Evolutionary conservation across 768 basidiomycete species (phyloP), one percentile per base, ranked within the genome.

Genomic region (Wakefieldia striispora): DNA sequence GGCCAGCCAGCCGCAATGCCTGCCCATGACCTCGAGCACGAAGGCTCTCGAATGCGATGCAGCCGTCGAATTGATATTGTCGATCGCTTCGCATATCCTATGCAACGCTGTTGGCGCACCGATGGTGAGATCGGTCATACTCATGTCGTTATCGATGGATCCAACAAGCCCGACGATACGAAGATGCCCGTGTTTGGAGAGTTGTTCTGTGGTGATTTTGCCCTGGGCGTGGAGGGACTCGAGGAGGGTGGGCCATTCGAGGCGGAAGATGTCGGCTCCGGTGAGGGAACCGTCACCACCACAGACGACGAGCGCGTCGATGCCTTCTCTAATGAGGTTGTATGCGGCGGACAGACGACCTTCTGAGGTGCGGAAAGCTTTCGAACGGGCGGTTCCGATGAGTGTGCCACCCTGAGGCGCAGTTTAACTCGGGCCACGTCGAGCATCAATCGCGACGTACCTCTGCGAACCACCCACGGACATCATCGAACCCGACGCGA

Each of bases 131-230:
- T 98, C 94, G 17, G 97, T 98, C 81, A 95, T 78, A 14, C 90
- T 88, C 95, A 99, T 97, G 66, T 98, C 97, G 63, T 99, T 99
- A 72, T 99, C 97, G 64, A 99, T 98, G 4, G 93, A 95, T 31
- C 97, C 97, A 51, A 98, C 97, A 36, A 99, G 83, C n/a, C 97
- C 97, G 54, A 95, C 95, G 58, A 99, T 97, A 68, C 82, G 89
- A 55, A 99, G 85, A 61, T 97, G 90, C 20, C 82, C 75, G 60
- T 94, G 86, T 13, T 73, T 72, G n/a, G 76, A 64, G 29, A 78
- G 76, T 61, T 97, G 88, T 31, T 81, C 83, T 23, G 82, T 75
- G 1, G 84, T 83, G 65, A 99, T 97, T 57, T 78, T 75, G 81
- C 92, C 83, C 64, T 83, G 71, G 11, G 78, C 64, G 40, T 76